Percentiles rank a stretch among this genome's conserved stretches.
These are phyloP conservation scores for Neostapfia colusana DNA, from an alignment of 176 grass and related monocot genomes.

Conservation along the genomic window DNA sequence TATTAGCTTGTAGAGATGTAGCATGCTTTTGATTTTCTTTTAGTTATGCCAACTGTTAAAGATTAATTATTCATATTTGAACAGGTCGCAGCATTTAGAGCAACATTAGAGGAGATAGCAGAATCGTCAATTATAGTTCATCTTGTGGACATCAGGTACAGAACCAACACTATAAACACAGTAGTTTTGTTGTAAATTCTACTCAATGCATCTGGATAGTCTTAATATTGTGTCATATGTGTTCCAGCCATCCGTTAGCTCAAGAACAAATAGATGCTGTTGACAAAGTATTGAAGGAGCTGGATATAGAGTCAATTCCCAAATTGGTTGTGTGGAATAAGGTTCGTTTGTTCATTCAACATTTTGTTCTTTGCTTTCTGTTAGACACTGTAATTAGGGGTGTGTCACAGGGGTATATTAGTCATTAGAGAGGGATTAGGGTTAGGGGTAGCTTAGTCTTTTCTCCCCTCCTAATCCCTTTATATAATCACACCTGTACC, in stretches of 20 bases:
- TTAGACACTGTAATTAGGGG: too few relatives aligned
- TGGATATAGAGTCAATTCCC: slow-evolving; percentile 77
- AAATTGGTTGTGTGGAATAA: slow-evolving; percentile 98
- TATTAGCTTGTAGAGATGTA: neutral
- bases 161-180: slow-evolving; percentile 3
- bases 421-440: too few relatives aligned
- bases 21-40: neutral
- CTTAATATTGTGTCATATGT: slow-evolving; percentile 24
- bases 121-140: slow-evolving; percentile 94
- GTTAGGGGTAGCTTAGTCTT: too few relatives aligned
- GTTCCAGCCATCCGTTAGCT: slow-evolving; percentile 87
- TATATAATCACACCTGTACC: too few relatives aligned
- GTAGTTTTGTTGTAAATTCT: slow-evolving; percentile 11
- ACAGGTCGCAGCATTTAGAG: slow-evolving; percentile 98
- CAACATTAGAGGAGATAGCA: slow-evolving; percentile 91
- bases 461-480: too few relatives aligned
- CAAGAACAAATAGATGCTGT: slow-evolving; percentile 89
- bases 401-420: too few relatives aligned
- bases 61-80: too few relatives aligned
- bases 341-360: slow-evolving; percentile 40
- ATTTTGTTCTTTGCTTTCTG: neutral
- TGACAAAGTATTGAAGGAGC: slow-evolving; percentile 74
- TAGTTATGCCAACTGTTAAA: too few relatives aligned
- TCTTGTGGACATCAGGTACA: slow-evolving; percentile 90
- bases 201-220: slow-evolving; percentile 19